A percentile compares a stretch with the other conserved stretches of the same genome.
phyloP scores from a whole-genome alignment of 2,329 filamentous ascomycete species.

The Clonostachys rhizophaga region DNA sequence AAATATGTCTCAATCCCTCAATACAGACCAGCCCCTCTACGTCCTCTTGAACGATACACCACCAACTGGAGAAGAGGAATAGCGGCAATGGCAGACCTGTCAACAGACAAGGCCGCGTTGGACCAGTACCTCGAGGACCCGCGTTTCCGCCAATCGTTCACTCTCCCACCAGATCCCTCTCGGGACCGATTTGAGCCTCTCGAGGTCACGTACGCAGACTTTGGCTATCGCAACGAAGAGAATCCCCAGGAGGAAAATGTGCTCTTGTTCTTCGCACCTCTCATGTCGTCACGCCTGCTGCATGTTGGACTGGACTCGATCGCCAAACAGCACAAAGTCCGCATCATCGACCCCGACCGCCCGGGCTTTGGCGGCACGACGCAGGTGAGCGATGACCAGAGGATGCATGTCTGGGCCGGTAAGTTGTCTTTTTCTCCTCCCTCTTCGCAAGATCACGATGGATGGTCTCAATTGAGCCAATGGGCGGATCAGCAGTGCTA shows the following conservation, averaged over 20 bases:
- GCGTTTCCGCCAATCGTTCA: not conserved
- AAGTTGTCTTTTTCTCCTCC: slow-evolving; percentile 12
- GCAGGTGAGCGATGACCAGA: slow-evolving; percentile 9
- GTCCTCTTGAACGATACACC: too few species aligned
- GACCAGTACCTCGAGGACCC: not conserved
- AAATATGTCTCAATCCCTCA: too few species aligned
- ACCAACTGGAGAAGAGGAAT: too few species aligned
- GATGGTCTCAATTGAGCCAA: too few species aligned
- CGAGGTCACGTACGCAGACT: slow-evolving; percentile 19
- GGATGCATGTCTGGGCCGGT: slow-evolving; percentile 18
- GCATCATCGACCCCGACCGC: slow-evolving; percentile 23
- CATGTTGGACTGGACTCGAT: slow-evolving; percentile 22
- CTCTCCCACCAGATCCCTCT: not conserved
- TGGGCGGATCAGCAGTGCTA: too few species aligned
- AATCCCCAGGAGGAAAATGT: slow-evolving; percentile 15
- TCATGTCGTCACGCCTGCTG: slow-evolving; percentile 19
- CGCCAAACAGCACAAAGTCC: slow-evolving; percentile 20
- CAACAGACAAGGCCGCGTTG: not conserved
- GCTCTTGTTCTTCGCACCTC: slow-evolving; percentile 17
- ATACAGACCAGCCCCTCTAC: too few species aligned
- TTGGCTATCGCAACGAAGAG: slow-evolving; percentile 18
- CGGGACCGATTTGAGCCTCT: not conserved
- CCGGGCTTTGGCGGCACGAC: slow-evolving; percentile 28
- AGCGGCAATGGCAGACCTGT: too few species aligned
- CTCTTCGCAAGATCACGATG: not conserved